Evolutionary conservation across 768 basidiomycete species (phyloP).

Genomic region (Tylopilus sp.): DNA sequence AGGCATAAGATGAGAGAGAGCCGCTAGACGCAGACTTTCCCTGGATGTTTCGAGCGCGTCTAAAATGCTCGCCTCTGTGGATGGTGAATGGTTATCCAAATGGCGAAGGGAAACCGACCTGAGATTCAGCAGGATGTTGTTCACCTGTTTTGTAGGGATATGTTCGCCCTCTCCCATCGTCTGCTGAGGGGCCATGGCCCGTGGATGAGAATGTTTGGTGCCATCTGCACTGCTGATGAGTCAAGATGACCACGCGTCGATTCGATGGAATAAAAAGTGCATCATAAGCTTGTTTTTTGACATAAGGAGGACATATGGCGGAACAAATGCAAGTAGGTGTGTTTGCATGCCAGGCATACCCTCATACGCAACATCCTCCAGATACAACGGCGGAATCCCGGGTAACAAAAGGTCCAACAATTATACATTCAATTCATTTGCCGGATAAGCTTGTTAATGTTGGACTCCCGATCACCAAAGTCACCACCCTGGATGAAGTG

Average conservation of each 20-base stretch:
- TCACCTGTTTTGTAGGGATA: conserved; percentile 25
- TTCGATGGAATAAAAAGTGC: neutral
- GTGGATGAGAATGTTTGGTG: neutral
- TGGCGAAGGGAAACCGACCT: conserved; percentile 17
- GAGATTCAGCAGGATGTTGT: conserved; percentile 26
- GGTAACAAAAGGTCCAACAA: conserved; percentile 3
- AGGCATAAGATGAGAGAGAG: conserved; percentile 20
- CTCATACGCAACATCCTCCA: conserved; percentile 19
- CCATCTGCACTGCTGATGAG: conserved; percentile 1
- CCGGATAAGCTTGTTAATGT: conserved; percentile 97
- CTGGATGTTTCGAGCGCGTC: conserved; percentile 56
- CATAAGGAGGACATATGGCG: conserved; percentile 28
- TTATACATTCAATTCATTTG: conserved; percentile 73
- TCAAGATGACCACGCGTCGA: neutral
- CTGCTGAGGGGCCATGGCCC: conserved; percentile 17
- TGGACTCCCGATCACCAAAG: conserved; percentile 93
- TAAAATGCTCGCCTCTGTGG: conserved; percentile 67
- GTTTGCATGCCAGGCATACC: conserved; percentile 33
- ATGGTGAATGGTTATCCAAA: neutral
- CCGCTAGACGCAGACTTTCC: conserved; percentile 18
- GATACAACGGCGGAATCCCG: conserved; percentile 4
- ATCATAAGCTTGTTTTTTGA: conserved; percentile 27
- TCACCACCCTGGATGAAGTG: conserved; percentile 96
- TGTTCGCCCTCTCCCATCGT: neutral
- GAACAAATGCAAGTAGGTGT: conserved; percentile 15